Base-by-base conservation (phyloP, 2,329 filamentous ascomycete species). In the Chrysoporthe austroafricana region DNA sequence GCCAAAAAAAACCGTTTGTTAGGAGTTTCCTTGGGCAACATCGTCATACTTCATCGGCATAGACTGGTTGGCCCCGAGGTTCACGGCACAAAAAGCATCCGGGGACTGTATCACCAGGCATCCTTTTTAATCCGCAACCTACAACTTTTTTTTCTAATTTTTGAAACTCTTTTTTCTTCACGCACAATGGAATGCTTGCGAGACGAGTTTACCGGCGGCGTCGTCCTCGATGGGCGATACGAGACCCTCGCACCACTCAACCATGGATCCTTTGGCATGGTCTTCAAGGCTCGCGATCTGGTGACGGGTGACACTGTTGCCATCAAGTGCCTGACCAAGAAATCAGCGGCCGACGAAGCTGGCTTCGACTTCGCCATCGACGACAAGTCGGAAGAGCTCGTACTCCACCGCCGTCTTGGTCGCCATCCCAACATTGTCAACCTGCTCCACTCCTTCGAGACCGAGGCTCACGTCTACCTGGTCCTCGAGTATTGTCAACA, bases 221-320 rank as follows among this genome's bases (percentile, higher is more conserved):
- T 91, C 80, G 82, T 97, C 77, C 89, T 97, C 77, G 90, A 92
- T 78, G 94, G 93, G 79, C 94, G 96, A 73, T 99, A 96, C 80
- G 86, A 92, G 81, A 97, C 94, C 66, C 86, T 97, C 76, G 92
- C 94, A 73, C 94, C 96, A 67, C 91, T 99, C 82, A 99, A 99
- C 78, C 94, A 97, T 86, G 96, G 96, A 74, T 98, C 96, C 66
- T 99, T 98, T 77, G 96, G 96, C 77, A 96, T 98, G 93, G 96
- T 99, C 75, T 97, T 97, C 81, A 90, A 94, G 81, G 96, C 95
- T 69, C 91, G 86, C 78, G 94, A 99, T 78, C 84, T 90, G 72
- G 78, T 85, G 71, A 97, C 92, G 69, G 88, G 90, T 73, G 85
- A 96, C 69, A 86, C 88, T 69, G 96, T 99, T 73, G 96, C 96